These are phyloP conservation scores for Annona squamosa DNA, from an alignment of 164 flowering plant species.

Conservation along the genomic window DNA sequence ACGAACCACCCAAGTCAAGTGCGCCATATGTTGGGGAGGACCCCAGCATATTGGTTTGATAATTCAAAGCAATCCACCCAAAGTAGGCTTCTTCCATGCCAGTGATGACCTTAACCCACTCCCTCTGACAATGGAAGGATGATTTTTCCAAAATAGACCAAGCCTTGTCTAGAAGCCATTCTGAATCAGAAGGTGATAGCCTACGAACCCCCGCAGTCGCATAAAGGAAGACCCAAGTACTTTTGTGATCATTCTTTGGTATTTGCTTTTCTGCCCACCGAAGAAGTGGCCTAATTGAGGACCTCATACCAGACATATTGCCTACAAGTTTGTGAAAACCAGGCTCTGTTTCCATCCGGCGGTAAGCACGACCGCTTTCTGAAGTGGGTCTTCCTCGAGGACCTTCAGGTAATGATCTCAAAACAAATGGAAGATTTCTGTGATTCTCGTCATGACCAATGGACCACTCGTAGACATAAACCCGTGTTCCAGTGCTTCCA, in stretches of 20 bases:
- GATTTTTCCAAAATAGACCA: constrained; percentile 63
- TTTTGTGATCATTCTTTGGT: constrained; percentile 61
- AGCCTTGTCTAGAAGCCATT: constrained; percentile 81
- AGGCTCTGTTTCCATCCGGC: constrained; percentile 91
- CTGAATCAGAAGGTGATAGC: constrained; percentile 63
- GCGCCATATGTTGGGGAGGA: constrained; percentile 78
- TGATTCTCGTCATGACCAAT: constrained; percentile 26
- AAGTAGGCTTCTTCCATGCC: constrained; percentile 96
- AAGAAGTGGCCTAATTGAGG: constrained; percentile 71
- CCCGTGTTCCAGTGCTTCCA: constrained; percentile 95
- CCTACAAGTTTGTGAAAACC: constrained; percentile 83
- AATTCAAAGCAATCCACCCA: constrained; percentile 96
- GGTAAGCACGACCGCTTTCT: constrained; percentile 72
- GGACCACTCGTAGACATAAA: constrained; percentile 68
- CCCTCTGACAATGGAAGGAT: constrained; percentile 59
- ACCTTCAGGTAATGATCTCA: constrained; percentile 54
- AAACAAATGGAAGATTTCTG: constrained; percentile 45
- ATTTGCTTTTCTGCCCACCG: constrained; percentile 92
- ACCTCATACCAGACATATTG: constrained; percentile 61
- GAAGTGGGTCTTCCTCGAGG: constrained; percentile 32
- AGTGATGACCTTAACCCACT: constrained; percentile 71
- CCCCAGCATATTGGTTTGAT: constrained; percentile 58
- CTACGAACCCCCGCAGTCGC: constrained; percentile 97
- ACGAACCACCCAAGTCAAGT: constrained; percentile 96
- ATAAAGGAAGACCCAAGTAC: constrained; percentile 70